A percentile compares a stretch with the other conserved stretches of the same genome.
These are phyloP conservation scores for Zymoseptoria tritici DNA, from an alignment of 2,329 filamentous ascomycete species.

Conservation along the genomic window DNA sequence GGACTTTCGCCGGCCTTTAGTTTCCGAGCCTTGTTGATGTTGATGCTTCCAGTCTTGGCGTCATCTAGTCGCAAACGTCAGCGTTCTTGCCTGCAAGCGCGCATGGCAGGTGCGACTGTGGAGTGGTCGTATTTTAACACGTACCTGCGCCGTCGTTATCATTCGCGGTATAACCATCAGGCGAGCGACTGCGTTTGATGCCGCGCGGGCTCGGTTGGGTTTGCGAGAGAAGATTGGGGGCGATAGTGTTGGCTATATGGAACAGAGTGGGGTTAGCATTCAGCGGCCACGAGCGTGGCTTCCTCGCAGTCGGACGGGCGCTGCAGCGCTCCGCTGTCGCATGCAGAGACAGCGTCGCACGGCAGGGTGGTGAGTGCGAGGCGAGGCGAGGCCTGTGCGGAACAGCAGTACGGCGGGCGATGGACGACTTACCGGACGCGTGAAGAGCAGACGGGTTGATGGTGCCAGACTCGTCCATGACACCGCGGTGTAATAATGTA, in stretches of 20 bases:
- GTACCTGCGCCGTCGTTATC: conserved; percentile 53
- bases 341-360: conserved; percentile 14
- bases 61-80: conserved; percentile 33
- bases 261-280: conserved; percentile 31
- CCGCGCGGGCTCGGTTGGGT: conserved; percentile 55
- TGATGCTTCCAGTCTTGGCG: conserved; percentile 37
- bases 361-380: conserved; percentile 7
- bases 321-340: conserved; percentile 4
- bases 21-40: conserved; percentile 44
- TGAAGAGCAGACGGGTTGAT: conserved; percentile 83
- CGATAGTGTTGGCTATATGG: conserved; percentile 36
- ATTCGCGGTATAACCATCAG: conserved; percentile 49
- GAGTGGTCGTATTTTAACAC: conserved; percentile 43
- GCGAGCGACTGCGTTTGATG: conserved; percentile 72
- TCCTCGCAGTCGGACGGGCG: neutral
- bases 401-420: neutral
- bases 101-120: neutral
- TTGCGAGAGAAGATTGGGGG: conserved; percentile 32
- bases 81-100: conserved; percentile 5
- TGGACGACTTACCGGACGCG: conserved; percentile 55
- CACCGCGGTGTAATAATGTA: conserved; percentile 23
- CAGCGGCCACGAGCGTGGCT: conserved; percentile 1
- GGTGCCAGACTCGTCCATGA: conserved; percentile 69
- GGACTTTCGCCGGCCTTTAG: conserved; percentile 22
- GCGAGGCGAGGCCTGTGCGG: neutral